Evolutionary conservation across 1,284 basidiomycete species (phyloP).

Genomic region (Trametes sp.): DNA sequence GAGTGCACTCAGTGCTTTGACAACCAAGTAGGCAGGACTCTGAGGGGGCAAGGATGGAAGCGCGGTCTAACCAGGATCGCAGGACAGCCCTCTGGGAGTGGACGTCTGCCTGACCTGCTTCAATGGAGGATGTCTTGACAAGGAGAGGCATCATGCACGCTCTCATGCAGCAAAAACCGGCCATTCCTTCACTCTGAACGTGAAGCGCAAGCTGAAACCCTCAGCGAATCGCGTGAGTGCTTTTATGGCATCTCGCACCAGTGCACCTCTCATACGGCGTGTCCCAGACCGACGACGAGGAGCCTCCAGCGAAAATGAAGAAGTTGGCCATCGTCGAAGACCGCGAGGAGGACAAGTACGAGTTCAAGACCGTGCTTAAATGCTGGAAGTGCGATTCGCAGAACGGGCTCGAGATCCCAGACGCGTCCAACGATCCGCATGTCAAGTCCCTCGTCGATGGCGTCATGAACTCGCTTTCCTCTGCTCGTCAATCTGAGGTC

Average conservation of each 20-base stretch:
- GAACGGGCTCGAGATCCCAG: conserved; percentile 59
- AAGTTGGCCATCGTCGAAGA: conserved; percentile 90
- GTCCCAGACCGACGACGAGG: conserved; percentile 63
- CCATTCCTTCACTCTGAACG: conserved; percentile 84
- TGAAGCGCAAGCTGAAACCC: conserved; percentile 80
- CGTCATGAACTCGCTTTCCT: conserved; percentile 86
- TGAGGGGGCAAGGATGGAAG: not conserved
- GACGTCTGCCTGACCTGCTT: conserved; percentile 94
- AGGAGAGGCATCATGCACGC: conserved; percentile 71
- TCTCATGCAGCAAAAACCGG: conserved; percentile 76
- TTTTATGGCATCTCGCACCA: not conserved
- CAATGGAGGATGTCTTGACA: conserved; percentile 86
- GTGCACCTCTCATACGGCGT: not conserved
- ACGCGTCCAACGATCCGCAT: conserved; percentile 48
- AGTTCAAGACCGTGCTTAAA: conserved; percentile 70
- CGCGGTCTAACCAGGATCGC: conserved; percentile 13
- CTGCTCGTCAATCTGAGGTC: conserved; percentile 92
- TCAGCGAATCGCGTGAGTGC: conserved; percentile 69
- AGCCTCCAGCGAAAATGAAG: conserved; percentile 87
- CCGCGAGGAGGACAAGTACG: conserved; percentile 89
- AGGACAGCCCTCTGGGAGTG: conserved; percentile 82
- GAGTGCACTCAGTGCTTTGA: conserved; percentile 98
- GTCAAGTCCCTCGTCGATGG: conserved; percentile 69
- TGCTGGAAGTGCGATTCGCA: conserved; percentile 79
- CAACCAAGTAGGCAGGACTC: conserved; percentile 73